These are phyloP conservation scores for Porogramme epimiltina DNA, from an alignment of 1,284 basidiomycete species.

Conservation along the genomic window DNA sequence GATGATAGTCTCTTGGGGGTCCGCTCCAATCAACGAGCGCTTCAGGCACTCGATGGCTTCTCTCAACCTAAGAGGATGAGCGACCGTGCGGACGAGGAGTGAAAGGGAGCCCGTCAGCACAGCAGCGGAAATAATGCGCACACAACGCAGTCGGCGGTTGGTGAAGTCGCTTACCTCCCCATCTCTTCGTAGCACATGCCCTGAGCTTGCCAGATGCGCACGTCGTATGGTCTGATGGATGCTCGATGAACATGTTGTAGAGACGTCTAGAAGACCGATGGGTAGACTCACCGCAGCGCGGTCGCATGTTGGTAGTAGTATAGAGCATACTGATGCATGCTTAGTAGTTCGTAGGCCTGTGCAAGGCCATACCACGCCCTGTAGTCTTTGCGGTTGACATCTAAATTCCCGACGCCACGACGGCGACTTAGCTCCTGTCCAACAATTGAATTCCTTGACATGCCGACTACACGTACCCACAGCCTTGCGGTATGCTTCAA, in stretches of 20 bases:
- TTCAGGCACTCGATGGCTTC: constrained; percentile 91
- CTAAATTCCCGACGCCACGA: constrained; percentile 38
- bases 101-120: constrained; percentile 16
- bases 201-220: constrained; percentile 94
- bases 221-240: constrained; percentile 84
- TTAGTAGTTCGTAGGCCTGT: constrained; percentile 95
- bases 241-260: constrained; percentile 4
- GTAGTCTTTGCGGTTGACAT: constrained; percentile 96
- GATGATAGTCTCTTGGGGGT: constrained; percentile 75
- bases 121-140: constrained; percentile 22
- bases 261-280: neutral
- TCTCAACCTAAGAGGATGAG: constrained; percentile 50
- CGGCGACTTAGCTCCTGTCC: constrained; percentile 8
- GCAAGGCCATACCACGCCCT: constrained; percentile 98
- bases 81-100: neutral
- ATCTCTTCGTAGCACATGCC: constrained; percentile 94
- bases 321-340: constrained; percentile 95
- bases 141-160: neutral
- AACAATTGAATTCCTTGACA: neutral
- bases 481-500: constrained; percentile 95
- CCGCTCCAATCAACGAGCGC: constrained; percentile 84
- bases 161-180: constrained; percentile 53
- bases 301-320: constrained; percentile 98
- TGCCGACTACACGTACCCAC: constrained; percentile 65
- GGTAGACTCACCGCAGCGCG: constrained; percentile 69